Base-by-base conservation (phyloP, 495 filamentous ascomycete genomes). In the Oidiodendron maius region DNA sequence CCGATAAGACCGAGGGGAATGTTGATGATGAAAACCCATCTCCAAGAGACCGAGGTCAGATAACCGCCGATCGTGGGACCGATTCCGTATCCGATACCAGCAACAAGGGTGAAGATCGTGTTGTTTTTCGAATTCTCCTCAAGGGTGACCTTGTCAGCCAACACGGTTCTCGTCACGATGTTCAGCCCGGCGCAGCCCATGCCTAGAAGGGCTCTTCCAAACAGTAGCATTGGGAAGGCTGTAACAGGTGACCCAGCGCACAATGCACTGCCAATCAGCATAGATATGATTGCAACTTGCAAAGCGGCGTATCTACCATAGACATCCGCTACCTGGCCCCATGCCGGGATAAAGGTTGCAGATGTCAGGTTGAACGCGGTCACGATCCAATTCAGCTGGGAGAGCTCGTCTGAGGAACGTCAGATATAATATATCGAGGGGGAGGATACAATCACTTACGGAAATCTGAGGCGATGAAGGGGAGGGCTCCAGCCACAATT, bases 341-440 rank as follows among this genome's bases (percentile, higher is more conserved):
- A 81, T 48, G 74, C 67, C n/a, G 80, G 80, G 4, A 82, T 76
- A 56, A 82, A 82, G 15, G 78, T 69, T 12, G 78, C 71, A 0
- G 75, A 71, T n/a, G 77, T 78, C 3, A 84, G 66, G 50, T 72
- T 81, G 61, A 78, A 83, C 15, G 77, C 65, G 0, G 79, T 76
- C 40, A 83, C 70, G 55, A 83, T 81, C 78, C 79, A 83, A 55
- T 80, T 82, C 6, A 81, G 64, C 50, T 81, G 72, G 15, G 65
- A 61, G 24, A 81, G 61, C 23, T 52, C n/a, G 28, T 56, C 53
- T 56, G 36, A 12, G 2, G 4, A 2, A 22, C 53, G 17, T 57
- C 39, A 36, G 24, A 0, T 17, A 12, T 22, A 25, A 16, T 20
- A 36, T 37, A 28, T n/a, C n/a, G 30, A 38, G 20, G 11, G 25